phyloP scores from a whole-genome alignment of 1,284 basidiomycete species.

The Apiotrichum akiyoshidainum region DNA sequence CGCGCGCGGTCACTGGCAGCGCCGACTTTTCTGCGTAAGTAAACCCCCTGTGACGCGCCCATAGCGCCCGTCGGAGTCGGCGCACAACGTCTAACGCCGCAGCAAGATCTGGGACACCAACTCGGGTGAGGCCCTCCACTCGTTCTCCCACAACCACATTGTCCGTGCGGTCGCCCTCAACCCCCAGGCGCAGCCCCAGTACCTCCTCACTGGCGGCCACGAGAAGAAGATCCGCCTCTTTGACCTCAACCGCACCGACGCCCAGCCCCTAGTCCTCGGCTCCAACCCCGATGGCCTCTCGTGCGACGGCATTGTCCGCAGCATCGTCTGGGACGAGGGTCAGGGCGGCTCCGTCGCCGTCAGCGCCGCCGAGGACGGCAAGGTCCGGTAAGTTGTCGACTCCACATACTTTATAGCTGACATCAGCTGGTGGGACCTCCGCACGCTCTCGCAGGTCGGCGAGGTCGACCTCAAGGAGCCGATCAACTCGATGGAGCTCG shows the following conservation, averaged over 20 bases:
- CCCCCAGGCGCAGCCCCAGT: constrained; percentile 47
- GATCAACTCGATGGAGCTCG: constrained; percentile 91
- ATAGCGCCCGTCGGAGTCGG: background rate
- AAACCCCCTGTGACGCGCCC: background rate
- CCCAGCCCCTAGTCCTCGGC: constrained; percentile 74
- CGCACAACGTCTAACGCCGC: background rate
- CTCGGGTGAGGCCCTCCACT: constrained; percentile 78
- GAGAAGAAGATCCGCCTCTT: constrained; percentile 97
- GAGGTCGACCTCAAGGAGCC: constrained; percentile 71
- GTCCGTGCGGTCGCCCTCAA: constrained; percentile 85
- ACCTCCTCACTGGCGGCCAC: constrained; percentile 70
- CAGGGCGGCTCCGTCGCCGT: constrained; percentile 70
- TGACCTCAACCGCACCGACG: constrained; percentile 75
- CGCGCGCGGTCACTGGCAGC: constrained; percentile 85
- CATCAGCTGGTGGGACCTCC: constrained; percentile 90
- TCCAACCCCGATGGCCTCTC: constrained; percentile 57
- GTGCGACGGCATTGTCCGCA: constrained; percentile 87
- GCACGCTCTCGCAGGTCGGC: constrained; percentile 68
- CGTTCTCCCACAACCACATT: constrained; percentile 96
- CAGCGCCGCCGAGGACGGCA: constrained; percentile 85
- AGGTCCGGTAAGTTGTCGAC: constrained; percentile 67
- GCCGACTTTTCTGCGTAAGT: constrained; percentile 96
- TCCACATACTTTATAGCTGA: background rate
- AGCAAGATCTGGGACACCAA: constrained; percentile 99
- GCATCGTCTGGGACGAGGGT: constrained; percentile 81